Conservation (phyloP, 2,329 filamentous ascomycete genomes). For the Microsporum audouinii region DNA sequence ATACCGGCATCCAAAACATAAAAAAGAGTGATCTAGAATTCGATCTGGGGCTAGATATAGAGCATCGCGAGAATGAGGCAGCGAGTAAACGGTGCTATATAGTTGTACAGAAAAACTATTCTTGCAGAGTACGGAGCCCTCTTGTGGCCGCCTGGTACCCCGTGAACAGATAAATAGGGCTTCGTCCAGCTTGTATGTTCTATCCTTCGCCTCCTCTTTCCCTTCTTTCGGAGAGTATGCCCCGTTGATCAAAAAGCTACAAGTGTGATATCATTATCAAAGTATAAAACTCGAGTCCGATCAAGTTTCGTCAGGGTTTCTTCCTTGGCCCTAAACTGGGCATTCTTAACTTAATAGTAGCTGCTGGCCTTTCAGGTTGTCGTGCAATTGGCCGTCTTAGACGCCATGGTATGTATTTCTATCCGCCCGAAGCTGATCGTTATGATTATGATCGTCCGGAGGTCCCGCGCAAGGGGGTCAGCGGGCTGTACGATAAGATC, state of each 20-base stretch:
- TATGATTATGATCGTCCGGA: not conserved
- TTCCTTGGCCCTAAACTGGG: not conserved
- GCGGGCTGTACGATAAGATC: not conserved
- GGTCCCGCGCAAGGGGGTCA: not conserved
- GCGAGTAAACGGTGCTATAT: not conserved
- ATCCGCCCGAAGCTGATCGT: not conserved
- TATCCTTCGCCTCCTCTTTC: no score
- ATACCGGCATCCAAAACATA: not conserved
- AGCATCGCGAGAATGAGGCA: not conserved
- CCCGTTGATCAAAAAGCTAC: not conserved
- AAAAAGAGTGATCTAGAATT: not conserved
- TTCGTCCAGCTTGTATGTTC: no score
- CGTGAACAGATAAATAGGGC: no score
- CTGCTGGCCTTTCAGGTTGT: not conserved
- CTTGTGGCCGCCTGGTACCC: not conserved
- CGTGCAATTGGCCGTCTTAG: not conserved
- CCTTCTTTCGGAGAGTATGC: no score
- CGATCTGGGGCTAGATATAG: not conserved
- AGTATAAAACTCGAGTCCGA: not conserved
- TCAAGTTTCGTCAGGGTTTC: not conserved
- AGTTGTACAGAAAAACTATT: not conserved
- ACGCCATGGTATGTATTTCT: not conserved
- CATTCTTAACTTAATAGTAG: not conserved
- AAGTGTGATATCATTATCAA: not conserved
- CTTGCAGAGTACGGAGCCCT: not conserved